Evolutionary conservation across 2,329 filamentous ascomycete genomes (phyloP).

Genomic region (Diaporthe nobilis): DNA sequence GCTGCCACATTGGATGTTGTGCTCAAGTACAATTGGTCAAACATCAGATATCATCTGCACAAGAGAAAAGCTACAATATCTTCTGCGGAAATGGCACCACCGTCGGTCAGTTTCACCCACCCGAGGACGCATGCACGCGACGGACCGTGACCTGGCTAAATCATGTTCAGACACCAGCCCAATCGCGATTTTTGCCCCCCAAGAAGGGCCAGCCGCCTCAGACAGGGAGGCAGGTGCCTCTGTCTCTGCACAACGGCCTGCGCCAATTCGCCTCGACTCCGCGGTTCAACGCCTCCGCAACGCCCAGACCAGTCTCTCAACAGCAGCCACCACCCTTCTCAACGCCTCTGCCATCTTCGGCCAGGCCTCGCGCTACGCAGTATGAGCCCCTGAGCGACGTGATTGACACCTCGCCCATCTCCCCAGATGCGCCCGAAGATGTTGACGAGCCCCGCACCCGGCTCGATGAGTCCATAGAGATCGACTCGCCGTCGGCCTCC

Average conservation of each 20-base stretch:
- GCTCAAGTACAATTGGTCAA: background rate
- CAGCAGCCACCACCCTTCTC: conserved; percentile 41
- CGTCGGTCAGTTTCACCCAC: conserved; percentile 21
- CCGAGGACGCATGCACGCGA: background rate
- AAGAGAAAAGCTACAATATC: background rate
- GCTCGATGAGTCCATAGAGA: conserved; percentile 45
- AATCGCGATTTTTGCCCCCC: conserved; percentile 47
- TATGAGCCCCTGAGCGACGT: conserved; percentile 41
- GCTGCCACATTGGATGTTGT: background rate
- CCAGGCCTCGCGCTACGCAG: conserved; percentile 43
- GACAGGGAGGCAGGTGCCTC: conserved; percentile 38
- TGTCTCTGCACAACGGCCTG: conserved; percentile 38
- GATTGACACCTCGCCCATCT: conserved; percentile 47
- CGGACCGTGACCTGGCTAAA: background rate
- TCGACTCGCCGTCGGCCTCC: conserved; percentile 45
- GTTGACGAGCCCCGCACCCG: background rate
- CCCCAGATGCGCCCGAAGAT: conserved; percentile 24
- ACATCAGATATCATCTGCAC: background rate
- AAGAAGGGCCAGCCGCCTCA: conserved; percentile 43
- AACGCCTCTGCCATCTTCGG: conserved; percentile 35
- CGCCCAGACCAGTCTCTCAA: conserved; percentile 41
- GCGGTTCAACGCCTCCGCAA: conserved; percentile 44
- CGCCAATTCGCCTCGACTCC: conserved; percentile 47
- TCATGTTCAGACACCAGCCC: conserved; percentile 45
- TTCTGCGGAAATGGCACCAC: conserved; percentile 36